Percentiles rank a stretch among this genome's conserved stretches.
Evolutionary conservation across 164 flowering plant species (phyloP).

Genomic region (Vitis labrusca): DNA sequence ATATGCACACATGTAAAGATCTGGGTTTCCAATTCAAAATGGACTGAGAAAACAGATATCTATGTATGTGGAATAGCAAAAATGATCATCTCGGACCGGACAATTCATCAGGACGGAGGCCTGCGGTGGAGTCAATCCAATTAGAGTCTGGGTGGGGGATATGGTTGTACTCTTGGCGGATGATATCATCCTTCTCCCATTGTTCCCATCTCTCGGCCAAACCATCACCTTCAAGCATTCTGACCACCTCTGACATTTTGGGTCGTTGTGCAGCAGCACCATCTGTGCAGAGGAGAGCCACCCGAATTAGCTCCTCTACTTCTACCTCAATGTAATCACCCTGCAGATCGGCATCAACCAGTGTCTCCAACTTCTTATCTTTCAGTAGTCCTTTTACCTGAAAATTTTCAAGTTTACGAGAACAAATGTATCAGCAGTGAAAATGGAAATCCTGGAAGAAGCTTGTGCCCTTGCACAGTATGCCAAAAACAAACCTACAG

Average conservation of each 20-base stretch:
- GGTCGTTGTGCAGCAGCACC: constrained; percentile 18
- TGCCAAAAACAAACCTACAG: no score
- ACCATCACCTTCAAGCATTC: neutral
- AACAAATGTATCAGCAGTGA: no score
- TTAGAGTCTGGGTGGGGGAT: constrained; percentile 12
- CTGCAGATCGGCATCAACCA: constrained; percentile 19
- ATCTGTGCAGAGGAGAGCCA: constrained; percentile 20
- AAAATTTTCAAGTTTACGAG: neutral
- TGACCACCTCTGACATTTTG: constrained; percentile 21
- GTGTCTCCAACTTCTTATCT: neutral
- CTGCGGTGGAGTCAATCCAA: constrained; percentile 36
- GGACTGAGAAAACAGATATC: no score
- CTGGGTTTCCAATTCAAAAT: no score
- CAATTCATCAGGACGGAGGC: constrained; percentile 28
- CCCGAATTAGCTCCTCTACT: constrained; percentile 20
- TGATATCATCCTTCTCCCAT: constrained; percentile 19
- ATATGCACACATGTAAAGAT: no score
- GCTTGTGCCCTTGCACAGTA: no score
- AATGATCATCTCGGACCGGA: constrained; percentile 40
- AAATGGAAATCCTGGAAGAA: no score
- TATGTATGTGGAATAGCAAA: no score
- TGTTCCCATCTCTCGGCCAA: constrained; percentile 20
- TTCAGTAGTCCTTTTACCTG: constrained; percentile 24
- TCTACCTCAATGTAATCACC: constrained; percentile 15
- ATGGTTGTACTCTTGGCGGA: constrained; percentile 9